Evolutionary conservation across 2,329 filamentous ascomycete species (phyloP), one percentile per base, ranked within the genome.

Genomic region (Fusarium sp.): DNA sequence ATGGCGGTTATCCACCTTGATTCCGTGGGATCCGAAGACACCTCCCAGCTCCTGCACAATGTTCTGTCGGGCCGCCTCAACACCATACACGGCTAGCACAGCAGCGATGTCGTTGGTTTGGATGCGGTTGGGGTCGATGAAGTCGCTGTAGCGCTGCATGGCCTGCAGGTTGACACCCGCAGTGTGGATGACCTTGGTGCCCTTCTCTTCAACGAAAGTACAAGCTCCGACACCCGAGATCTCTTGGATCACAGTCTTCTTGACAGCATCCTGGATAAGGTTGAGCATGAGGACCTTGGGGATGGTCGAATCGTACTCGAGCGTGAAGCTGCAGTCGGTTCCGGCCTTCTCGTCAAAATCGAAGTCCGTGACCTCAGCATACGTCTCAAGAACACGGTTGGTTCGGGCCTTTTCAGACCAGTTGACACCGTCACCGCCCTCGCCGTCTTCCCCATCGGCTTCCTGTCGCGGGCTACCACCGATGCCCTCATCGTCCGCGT

Each of bases 211-310:
- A 41, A 89, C 88, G 61, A 64, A 63, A 12, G 88, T 88, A 74
- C 92, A 96, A 46, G 84, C 81, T 13, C 87, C 87, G 42, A 99
- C 87, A 28, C 90, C 90, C 0, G 87, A 82, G 58, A 98, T 93
- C 71, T 93, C 90, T 75, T 97, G 94, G 64, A 99, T 90, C 50
- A 97, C 87, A 1, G 93, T 89, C 71, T 87, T 87, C 64, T 87
- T 87, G 50, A 92, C 87, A 11, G 91, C 91, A 13, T 88, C 85
- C 76, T 98, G 93, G 51, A 98, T 91, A 55, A 98, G 83, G 70
- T 91, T 91, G 56, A 98, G 88, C 85, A 99, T 95, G 58, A 99
- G 86, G 43, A 99, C 84, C 80, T 99, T 99, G 64, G 94, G 91
- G 12, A 90, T 90, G 39, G 85, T 81, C 38, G 89, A 86, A 63